Base-by-base conservation (phyloP, 352 stramenopile genomes). In the Sclerospora graminicola region DNA sequence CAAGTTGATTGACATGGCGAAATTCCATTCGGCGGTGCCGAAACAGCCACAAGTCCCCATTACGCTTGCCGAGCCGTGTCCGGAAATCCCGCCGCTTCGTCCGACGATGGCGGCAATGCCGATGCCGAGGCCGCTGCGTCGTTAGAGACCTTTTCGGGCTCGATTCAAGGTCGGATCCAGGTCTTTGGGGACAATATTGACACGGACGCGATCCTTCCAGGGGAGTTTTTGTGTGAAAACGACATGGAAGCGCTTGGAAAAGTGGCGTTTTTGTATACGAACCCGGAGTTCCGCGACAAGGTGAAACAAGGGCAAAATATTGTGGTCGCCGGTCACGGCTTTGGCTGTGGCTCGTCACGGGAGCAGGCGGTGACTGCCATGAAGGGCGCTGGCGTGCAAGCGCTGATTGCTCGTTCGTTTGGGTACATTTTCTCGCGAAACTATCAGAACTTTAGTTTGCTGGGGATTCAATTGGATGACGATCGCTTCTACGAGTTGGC, bases 151-250 rank as follows among this genome's bases (percentile, higher is more conserved):
- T n/a, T n/a, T n/a, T n/a, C n/a, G n/a, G n/a, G n/a, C n/a, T n/a
- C n/a, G n/a, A n/a, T n/a, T n/a, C n/a, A n/a, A n/a, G n/a, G n/a
- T n/a, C n/a, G n/a, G n/a, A n/a, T 73, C 13, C 81, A 89, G 45
- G 73, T 89, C 9, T 92, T 89, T 55, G 78, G 75, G n/a, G 81
- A 92, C 66, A 92, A 92, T 52, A 89, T 92, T 21, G 79, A 92
- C 58, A 92, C 81, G 40, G 81, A 92, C 44, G 81, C 78, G n/a
- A 89, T 92, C 54, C 54, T 92, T 18, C 76, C 81, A 0, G 80
- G 75, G 18, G 75, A 91, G 51, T 89, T 69, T 39, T 33, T 91
- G 53, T 84, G 71, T 21, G 80, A 91, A 51, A 91, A 89, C 56
- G 80, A 91, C 60, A 74, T 91, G 46, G 77, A 88, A 40, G 74